Evolutionary conservation across 1,284 basidiomycete species (phyloP), one percentile per base, ranked within the genome.

Genomic region (Cerrena zonata): DNA sequence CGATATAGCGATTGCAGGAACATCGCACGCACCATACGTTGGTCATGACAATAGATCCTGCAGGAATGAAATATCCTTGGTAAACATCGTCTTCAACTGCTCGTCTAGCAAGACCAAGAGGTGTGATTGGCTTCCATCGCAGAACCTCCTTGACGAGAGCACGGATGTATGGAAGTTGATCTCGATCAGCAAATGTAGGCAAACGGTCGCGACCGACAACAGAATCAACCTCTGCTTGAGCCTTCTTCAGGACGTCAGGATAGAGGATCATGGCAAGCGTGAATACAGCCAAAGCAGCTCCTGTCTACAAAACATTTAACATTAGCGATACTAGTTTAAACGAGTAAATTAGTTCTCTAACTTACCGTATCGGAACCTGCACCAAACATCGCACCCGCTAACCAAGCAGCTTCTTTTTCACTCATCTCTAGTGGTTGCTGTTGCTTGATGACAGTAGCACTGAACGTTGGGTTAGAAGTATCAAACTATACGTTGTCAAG

Each of bases 151-250:
- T 65, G 51, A 68, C 61, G 46, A 60, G 59, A 15, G 66, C 66
- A 44, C 13, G 7, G n/a, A 69, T 51, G 53, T 72, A 73, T 0
- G 69, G 67, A 19, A 74, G 51, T 4, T 58, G 50, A 4, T 56
- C 49, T 12, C 64, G 42, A 50, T 75, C 72, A 2, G 60, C 59
- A 21, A 66, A 60, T 5, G 57, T 57, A 0, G 73, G 73, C 12
- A 65, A 27, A 24, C 69, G 53, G 5, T 64, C 61, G 4, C 42
- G 30, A 2, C 70, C 70, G 27, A 72, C 58, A 18, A 72, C 63
- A n/a, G 53, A 48, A 54, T 74, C 71, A 18, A 75, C 53, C 56
- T 75, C 70, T 42, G 55, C 61, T 30, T 66, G 66, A 1, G 69
- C 70, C 26, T 64, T 63, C 25, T 53, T 30, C 46, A 66, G 63